Percentiles rank a stretch among this genome's conserved stretches.
phyloP scores from a whole-genome alignment of 1,139 yeast species.

The Candida sp. region DNA sequence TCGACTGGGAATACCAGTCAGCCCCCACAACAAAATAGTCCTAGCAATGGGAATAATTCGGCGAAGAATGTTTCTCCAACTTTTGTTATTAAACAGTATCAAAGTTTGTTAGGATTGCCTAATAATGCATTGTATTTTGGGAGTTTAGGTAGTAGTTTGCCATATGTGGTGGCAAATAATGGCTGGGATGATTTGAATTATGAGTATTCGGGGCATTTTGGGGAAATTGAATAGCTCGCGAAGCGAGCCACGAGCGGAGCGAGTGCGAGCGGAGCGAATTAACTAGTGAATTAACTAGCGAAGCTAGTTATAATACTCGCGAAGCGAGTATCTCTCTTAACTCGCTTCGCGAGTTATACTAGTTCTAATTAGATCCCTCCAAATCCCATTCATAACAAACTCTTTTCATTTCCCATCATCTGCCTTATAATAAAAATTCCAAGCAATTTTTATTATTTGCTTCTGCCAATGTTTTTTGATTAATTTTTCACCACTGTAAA shows the following conservation, averaged over 20 bases:
- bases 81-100: conserved; percentile 44
- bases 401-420: no score
- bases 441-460: no score
- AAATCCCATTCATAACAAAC: no score
- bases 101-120: conserved; percentile 38
- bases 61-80: conserved; percentile 42
- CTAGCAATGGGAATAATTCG: conserved; percentile 8
- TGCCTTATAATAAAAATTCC: no score
- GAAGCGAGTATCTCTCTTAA: no score
- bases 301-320: no score
- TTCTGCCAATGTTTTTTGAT: no score
- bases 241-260: no score
- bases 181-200: conserved; percentile 39
- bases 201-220: conserved; percentile 11
- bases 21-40: conserved; percentile 1
- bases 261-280: no score
- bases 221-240: conserved; percentile 6
- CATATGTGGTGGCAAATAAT: conserved; percentile 34
- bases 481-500: not conserved
- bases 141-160: conserved; percentile 36
- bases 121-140: conserved; percentile 39
- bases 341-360: no score
- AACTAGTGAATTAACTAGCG: no score
- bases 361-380: no score
- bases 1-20: conserved; percentile 4